Evolutionary conservation across 768 basidiomycete species (phyloP).

Genomic region (Lentinula guzmanii): DNA sequence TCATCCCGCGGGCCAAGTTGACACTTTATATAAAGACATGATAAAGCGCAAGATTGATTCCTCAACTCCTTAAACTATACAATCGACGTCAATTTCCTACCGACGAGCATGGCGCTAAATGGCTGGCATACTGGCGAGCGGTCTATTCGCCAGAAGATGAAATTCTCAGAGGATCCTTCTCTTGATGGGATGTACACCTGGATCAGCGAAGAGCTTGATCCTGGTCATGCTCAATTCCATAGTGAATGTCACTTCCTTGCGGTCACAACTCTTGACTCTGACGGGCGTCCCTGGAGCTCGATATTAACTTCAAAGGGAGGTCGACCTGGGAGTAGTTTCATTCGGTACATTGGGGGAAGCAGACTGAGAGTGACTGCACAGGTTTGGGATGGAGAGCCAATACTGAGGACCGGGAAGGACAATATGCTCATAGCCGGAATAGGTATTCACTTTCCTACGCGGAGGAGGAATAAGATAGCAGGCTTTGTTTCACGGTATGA

Average conservation of each 20-base stretch:
- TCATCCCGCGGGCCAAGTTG: background rate
- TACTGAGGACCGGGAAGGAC: slow-evolving; percentile 29
- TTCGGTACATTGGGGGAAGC: slow-evolving; percentile 27
- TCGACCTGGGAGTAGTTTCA: slow-evolving; percentile 32
- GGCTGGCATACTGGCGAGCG: slow-evolving; percentile 52
- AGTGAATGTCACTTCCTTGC: slow-evolving; percentile 49
- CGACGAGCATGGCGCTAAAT: slow-evolving; percentile 21
- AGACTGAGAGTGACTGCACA: slow-evolving; percentile 31
- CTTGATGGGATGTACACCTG: slow-evolving; percentile 26
- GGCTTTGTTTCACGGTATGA: slow-evolving; percentile 34
- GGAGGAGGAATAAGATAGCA: slow-evolving; percentile 59
- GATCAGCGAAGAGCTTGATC: slow-evolving; percentile 42
- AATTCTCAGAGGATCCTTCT: slow-evolving; percentile 28
- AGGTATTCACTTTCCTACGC: slow-evolving; percentile 51
- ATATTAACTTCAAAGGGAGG: slow-evolving; percentile 43
- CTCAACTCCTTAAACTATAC: background rate
- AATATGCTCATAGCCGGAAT: slow-evolving; percentile 45
- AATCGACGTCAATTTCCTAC: background rate
- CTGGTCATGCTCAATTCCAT: slow-evolving; percentile 45
- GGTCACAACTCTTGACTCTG: slow-evolving; percentile 45
- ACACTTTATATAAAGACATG: background rate
- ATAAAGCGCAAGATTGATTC: background rate
- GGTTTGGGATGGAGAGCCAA: slow-evolving; percentile 51
- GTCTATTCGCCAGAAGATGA: slow-evolving; percentile 41
- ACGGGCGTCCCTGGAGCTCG: slow-evolving; percentile 53